Base-by-base conservation (phyloP, 257 asterid genomes). In the Echium plantagineum region DNA sequence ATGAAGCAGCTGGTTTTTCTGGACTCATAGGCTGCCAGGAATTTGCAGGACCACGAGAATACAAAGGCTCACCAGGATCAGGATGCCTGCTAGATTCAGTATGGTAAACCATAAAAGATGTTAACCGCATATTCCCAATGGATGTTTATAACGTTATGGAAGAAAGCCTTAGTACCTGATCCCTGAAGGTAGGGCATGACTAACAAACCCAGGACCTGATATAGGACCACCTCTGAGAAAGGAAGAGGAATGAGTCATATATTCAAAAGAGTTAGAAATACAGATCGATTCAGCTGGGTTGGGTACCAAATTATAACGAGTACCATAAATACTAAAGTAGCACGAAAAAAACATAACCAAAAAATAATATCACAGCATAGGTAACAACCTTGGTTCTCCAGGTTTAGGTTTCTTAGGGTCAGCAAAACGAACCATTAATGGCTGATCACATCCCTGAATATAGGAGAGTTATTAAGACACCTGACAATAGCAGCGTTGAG, bases 341-440 rank as follows among this genome's bases (percentile, higher is more conserved):
- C 30, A 68, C 9, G 7, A 15, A 21, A 48, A 22, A 21, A 20
- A 18, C 16, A 52, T 22, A 22, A 42, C 18, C n/a, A 35, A 15
- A 3, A 21, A 46, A 17, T 59, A 35, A 42, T 35, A 35, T 58
- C 24, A 49, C 38, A 38, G 61, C 28, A 57, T 61, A 28, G 51
- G 51, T 19, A 90, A n/a, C n/a, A n/a, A n/a, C 98, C 96, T 90
- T 18, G 85, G 68, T 55, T 90, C 98, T 64, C 85, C 86, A 73
- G 87, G 80, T 77, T 77, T 82, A 62, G 93, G 95, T 68, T 87
- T 77, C 78, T 87, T 90, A 42, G 96, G 95, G 67, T 90, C 98
- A 66, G 98, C 98, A 75, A 87, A 90, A 63, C 96, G 85, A 69
- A 90, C 98, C 62, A 79, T 85, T 71, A 90, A 72, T 20, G 98